Base-by-base conservation (phyloP, 2,329 filamentous ascomycete genomes). In the Claviceps sp. region DNA sequence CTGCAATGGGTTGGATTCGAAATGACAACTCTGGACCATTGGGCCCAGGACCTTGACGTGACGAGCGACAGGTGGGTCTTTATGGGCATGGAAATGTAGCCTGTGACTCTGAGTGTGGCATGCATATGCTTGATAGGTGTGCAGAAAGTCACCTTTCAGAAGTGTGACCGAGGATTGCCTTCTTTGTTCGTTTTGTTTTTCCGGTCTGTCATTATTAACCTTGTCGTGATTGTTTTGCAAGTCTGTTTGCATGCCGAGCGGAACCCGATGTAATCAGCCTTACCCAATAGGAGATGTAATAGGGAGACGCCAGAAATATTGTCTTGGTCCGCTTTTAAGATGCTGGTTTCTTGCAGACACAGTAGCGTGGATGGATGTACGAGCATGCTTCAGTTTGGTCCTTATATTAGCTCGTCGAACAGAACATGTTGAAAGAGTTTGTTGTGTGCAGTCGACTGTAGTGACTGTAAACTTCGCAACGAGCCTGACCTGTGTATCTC, bases 1-100 rank as follows among this genome's bases (percentile, higher is more conserved):
- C 78, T 96, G 50, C 87, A 89, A 65, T 96, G 90, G 90, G 90
- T 94, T 57, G 90, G 90, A 52, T 95, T 95, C 64, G 86, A 87
- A 64, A 77, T 91, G 58, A 82, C 81, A 48, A 91, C 87, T 24
- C 75, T 96, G 44, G 84, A 89, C 59, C 78, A 81, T 59, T 95
- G 89, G 84, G 77, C 80, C 16, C 71, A 74, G 46, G 73, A 75
- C 41, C 65, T 77, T 51, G 80, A 86, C 56, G 76, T 84, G 50
- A 81, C 85, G 49, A 95, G 89, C 70, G 72, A 82, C 50, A 76
- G 76, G 61, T 96, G 90, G 90, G 68, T 95, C 54, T 89, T 94
- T 65, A 81, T 95, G 75, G 82, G 83, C 56, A 93, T 95, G 82
- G 89, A 95, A 66, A 73, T 91, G 54, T 95, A 77, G 74, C 2